Evolutionary conservation across 1,284 basidiomycete genomes (phyloP), one percentile per base, ranked within the genome.

Genomic region (Moesziomyces sp.): DNA sequence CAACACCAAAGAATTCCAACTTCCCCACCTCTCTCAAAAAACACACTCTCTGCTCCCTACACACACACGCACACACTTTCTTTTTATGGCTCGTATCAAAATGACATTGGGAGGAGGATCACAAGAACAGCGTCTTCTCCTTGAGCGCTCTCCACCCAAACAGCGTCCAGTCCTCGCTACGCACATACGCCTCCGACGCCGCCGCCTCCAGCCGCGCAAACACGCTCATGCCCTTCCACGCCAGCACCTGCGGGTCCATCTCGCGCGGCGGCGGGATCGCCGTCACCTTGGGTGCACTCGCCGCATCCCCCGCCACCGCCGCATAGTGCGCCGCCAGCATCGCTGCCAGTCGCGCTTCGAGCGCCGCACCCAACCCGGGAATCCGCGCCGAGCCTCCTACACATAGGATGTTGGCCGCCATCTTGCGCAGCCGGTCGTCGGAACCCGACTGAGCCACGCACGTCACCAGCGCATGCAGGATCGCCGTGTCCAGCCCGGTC

Each of bases 201-300:
- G 92, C 89, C 1, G 90, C 89, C 51, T 98, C 96, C 88, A 99
- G 91, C 84, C 93, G 92, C 30, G 91, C 93, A 61, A 98, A 89
- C 21, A 97, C 93, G n/a, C 92, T 90, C 19, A 92, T 93, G 6
- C 96, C 96, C 85, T 97, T 97, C 96, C 96, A 99, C 23, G 90
- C 90, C 44, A 98, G 87, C 51, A 93, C 90, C 40, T 90, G 89
- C 6, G 93, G 93, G 85, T 98, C 94, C 61, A 97, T 90, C 63
- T 94, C 93, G 80, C 94, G 92, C 1, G 94, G 94, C 3, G 93
- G 91, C 18, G 94, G 93, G 46, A 98, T 92, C 65, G 96, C 92
- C 90, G 81, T 92, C 91, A 83, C 92, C 42, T 74, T 76, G 33
- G 69, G 77, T 38, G 65, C 76, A 19, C 61, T 64, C 23, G 59